A percentile compares a stretch with the other conserved stretches of the same genome.
These are phyloP conservation scores for Coemansia sp. DNA, from an alignment of 192 early-diverging fungal genomes.

Conservation along the genomic window DNA sequence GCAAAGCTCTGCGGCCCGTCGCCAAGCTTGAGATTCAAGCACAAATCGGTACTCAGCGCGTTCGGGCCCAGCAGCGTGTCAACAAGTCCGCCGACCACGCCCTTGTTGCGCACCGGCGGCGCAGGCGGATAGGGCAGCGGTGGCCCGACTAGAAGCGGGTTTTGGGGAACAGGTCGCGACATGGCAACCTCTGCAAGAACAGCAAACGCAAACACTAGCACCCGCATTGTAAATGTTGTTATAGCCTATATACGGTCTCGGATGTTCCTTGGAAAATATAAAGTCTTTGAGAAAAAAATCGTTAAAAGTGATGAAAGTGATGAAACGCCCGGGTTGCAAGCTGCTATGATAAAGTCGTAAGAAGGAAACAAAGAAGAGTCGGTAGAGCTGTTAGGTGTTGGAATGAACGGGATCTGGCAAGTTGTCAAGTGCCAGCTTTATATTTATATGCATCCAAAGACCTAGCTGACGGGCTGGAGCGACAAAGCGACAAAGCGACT, in stretches of 20 bases:
- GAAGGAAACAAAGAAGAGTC: background rate
- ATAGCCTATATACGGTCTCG: background rate
- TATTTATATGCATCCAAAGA: background rate
- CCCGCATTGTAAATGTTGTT: conserved; percentile 28
- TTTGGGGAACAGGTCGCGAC: conserved; percentile 30
- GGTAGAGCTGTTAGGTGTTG: background rate
- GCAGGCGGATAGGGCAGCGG: conserved; percentile 33
- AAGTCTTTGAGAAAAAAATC: too few species aligned
- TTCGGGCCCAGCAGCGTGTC: conserved; percentile 44
- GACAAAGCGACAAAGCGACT: background rate
- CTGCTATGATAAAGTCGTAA: background rate
- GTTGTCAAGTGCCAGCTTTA: background rate
- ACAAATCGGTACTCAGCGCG: conserved; percentile 40
- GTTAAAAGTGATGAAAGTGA: too few species aligned
- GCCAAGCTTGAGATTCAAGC: conserved; percentile 51
- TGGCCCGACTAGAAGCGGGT: conserved; percentile 10
- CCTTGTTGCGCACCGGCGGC: conserved; percentile 45
- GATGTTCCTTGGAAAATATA: background rate
- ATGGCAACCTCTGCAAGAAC: conserved; percentile 48
- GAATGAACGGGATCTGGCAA: background rate
- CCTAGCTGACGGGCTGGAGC: background rate
- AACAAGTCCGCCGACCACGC: conserved; percentile 44
- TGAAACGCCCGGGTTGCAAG: too few species aligned
- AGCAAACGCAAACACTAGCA: conserved; percentile 45
- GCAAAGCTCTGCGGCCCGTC: conserved; percentile 53